Conservation (phyloP, 169 alveolate genomes). For the Plasmodium fragile region DNA sequence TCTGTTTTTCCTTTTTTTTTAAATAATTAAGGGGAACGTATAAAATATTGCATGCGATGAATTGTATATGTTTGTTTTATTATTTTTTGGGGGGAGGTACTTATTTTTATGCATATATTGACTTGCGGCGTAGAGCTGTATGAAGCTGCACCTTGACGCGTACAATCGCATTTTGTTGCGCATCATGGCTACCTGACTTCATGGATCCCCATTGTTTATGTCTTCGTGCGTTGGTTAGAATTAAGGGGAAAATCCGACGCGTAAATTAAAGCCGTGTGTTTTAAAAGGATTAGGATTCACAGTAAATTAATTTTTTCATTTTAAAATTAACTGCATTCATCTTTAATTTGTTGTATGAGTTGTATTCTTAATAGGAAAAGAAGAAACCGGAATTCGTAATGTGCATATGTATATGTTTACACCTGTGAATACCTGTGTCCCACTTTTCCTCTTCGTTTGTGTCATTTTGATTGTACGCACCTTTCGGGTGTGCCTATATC, state of each 20-base stretch:
- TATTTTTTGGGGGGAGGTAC: neutral
- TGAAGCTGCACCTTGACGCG: neutral
- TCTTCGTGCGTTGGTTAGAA: neutral
- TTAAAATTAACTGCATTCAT: neutral
- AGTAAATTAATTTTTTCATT: conserved; percentile 11
- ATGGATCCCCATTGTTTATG: neutral
- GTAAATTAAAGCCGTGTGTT: conserved; percentile 3
- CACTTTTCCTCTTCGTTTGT: conserved; percentile 1
- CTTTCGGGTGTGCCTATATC: neutral
- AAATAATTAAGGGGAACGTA: neutral
- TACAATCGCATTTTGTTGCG: neutral
- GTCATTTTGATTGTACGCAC: neutral
- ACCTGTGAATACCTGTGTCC: neutral
- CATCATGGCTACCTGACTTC: neutral
- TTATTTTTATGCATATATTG: neutral
- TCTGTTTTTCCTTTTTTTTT: neutral
- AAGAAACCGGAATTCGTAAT: neutral
- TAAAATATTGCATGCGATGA: neutral
- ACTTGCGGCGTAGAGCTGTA: neutral
- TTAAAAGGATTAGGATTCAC: neutral
- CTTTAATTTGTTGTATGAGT: conserved; percentile 31
- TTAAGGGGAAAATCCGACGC: neutral
- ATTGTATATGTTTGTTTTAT: neutral
- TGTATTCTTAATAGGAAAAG: neutral
- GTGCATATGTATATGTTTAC: neutral